These are phyloP conservation scores for Phytophthora hibernalis DNA, from an alignment of 352 stramenopile species.

Conservation along the genomic window DNA sequence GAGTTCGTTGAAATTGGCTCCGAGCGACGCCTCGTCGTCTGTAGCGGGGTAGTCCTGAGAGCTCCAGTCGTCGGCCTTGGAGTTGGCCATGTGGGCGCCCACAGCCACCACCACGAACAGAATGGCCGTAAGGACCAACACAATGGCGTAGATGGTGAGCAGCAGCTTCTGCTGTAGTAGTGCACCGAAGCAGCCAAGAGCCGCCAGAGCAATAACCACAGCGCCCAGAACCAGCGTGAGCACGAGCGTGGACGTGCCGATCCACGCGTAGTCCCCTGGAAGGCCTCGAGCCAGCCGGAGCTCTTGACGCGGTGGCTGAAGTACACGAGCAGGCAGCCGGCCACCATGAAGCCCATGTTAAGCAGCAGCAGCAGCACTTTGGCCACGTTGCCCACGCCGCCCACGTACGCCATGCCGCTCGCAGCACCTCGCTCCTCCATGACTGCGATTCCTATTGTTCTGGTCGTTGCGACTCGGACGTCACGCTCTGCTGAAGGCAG, in stretches of 20 bases:
- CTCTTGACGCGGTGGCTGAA: constrained; percentile 76
- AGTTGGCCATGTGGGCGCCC: constrained; percentile 59
- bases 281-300: constrained; percentile 77
- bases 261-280: constrained; percentile 76
- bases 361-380: constrained; percentile 85
- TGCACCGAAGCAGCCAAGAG: constrained; percentile 77
- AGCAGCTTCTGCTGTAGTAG: constrained; percentile 73
- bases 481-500: background rate
- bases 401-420: constrained; percentile 52
- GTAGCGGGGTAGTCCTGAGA: constrained; percentile 53
- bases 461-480: constrained; percentile 8
- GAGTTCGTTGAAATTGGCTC: constrained; percentile 78
- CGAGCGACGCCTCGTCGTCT: constrained; percentile 55
- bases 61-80: constrained; percentile 61
- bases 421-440: constrained; percentile 59
- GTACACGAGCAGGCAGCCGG: constrained; percentile 79
- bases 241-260: constrained; percentile 67
- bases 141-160: constrained; percentile 70
- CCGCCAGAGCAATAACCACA: constrained; percentile 68
- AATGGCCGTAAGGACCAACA: constrained; percentile 63
- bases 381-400: constrained; percentile 68
- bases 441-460: constrained; percentile 38
- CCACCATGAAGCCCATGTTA: constrained; percentile 88
- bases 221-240: constrained; percentile 75
- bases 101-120: constrained; percentile 77